Evolutionary conservation across 2,329 filamentous ascomycete genomes (phyloP).

Genomic region (Colletotrichum ledebouriae): DNA sequence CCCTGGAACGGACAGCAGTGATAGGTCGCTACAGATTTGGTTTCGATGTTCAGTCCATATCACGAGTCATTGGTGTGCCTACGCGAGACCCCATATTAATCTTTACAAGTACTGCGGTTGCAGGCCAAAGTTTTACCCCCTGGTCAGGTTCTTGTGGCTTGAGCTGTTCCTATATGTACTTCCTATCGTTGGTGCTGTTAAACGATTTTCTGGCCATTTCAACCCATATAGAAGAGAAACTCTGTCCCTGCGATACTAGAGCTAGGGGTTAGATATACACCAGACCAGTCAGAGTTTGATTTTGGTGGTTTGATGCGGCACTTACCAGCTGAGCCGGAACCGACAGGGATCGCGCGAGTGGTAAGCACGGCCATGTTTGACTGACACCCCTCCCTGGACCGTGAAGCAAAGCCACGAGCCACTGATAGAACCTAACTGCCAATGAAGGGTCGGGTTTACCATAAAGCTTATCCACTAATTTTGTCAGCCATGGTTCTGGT

Average conservation of each 20-base stretch:
- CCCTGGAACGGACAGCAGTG: background rate
- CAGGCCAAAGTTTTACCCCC: too few relatives aligned
- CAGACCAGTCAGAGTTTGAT: constrained; percentile 13
- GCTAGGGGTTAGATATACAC: too few relatives aligned
- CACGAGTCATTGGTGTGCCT: constrained; percentile 5
- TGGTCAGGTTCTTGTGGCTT: too few relatives aligned
- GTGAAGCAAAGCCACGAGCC: background rate
- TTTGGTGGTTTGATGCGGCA: constrained; percentile 20
- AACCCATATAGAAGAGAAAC: too few relatives aligned
- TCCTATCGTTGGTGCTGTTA: too few relatives aligned
- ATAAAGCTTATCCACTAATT: constrained; percentile 1
- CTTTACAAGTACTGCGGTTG: background rate
- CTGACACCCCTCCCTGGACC: background rate
- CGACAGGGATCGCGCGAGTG: constrained; percentile 12
- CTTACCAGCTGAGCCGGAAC: background rate
- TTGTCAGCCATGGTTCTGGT: background rate
- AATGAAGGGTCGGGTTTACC: background rate
- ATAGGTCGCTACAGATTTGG: constrained; percentile 25
- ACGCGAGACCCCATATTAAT: background rate
- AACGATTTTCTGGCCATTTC: too few relatives aligned
- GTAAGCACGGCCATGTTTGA: constrained; percentile 12
- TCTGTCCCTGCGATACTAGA: too few relatives aligned
- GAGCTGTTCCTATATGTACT: too few relatives aligned
- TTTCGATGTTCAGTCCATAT: background rate
- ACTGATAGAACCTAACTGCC: constrained; percentile 1